phyloP scores from a whole-genome alignment of 2,329 filamentous ascomycete species.

The Metarhizium guizhouense region DNA sequence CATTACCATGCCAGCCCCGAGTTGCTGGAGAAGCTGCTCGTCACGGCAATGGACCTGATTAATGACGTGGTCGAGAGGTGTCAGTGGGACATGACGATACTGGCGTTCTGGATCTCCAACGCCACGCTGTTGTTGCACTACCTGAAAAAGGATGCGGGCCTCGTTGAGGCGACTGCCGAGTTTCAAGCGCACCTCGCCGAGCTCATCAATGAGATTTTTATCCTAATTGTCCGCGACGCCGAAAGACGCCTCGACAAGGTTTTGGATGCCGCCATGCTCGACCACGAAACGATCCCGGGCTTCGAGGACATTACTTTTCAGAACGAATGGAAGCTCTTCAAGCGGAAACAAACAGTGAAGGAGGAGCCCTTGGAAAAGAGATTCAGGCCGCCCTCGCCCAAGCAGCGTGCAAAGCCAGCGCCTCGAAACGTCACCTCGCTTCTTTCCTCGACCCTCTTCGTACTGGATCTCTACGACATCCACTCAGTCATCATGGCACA shows the following conservation, averaged over 20 bases:
- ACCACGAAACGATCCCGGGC: conserved; percentile 95
- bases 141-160: conserved; percentile 81
- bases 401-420: conserved; percentile 82
- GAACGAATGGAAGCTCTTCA: conserved; percentile 97
- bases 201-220: conserved; percentile 96
- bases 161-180: conserved; percentile 71
- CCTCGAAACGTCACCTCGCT: conserved; percentile 94
- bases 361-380: conserved; percentile 85
- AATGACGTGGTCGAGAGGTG: conserved; percentile 92
- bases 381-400: conserved; percentile 85
- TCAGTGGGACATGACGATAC: conserved; percentile 99
- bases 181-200: conserved; percentile 93
- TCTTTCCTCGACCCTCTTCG: conserved; percentile 90
- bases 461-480: conserved; percentile 96
- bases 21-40: conserved; percentile 69
- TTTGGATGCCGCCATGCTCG: conserved; percentile 84
- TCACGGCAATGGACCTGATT: conserved; percentile 88
- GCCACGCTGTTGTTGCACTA: conserved; percentile 93
- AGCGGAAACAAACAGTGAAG: conserved; percentile 81
- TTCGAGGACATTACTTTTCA: conserved; percentile 96
- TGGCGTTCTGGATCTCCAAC: conserved; percentile 98
- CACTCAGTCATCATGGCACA: conserved; percentile 94
- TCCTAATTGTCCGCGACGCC: conserved; percentile 91
- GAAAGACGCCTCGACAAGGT: conserved; percentile 95
- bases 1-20: conserved; percentile 91